These are phyloP conservation scores for Curvularia verruculosa DNA, from an alignment of 2,329 filamentous ascomycete genomes.

Conservation along the genomic window DNA sequence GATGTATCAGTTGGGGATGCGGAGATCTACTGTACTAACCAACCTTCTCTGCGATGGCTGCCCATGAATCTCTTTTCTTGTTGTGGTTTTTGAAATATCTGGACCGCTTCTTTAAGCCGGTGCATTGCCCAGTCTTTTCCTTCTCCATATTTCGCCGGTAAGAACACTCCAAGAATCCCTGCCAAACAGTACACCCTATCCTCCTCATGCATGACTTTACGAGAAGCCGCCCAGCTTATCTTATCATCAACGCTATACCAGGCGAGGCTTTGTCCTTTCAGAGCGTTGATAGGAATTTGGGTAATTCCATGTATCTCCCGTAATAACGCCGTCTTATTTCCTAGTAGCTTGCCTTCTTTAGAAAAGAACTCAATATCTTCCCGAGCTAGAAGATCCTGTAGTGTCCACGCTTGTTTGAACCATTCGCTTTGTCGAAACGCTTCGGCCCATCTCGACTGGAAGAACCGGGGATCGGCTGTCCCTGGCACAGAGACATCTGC, in stretches of 20 bases:
- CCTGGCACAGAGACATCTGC: conserved; percentile 18
- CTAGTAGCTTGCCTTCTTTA: conserved; percentile 14
- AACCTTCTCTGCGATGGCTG: background rate
- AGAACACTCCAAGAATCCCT: conserved; percentile 30
- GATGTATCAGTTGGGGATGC: background rate
- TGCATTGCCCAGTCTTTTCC: conserved; percentile 23
- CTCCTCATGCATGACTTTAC: conserved; percentile 30
- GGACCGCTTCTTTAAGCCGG: conserved; percentile 23
- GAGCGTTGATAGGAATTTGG: conserved; percentile 12
- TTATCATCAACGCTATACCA: conserved; percentile 25
- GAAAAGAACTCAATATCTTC: conserved; percentile 25
- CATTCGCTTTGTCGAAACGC: conserved; percentile 18
- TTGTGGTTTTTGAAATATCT: background rate
- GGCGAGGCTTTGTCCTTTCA: conserved; percentile 13
- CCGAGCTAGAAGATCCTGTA: conserved; percentile 24
- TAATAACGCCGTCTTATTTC: conserved; percentile 18
- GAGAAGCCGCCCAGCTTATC: conserved; percentile 32
- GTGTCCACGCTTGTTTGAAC: conserved; percentile 1
- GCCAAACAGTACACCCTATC: conserved; percentile 33
- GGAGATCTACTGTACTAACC: background rate
- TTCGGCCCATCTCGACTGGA: conserved; percentile 13
- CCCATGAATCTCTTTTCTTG: background rate
- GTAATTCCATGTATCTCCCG: conserved; percentile 19
- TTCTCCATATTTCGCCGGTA: conserved; percentile 26
- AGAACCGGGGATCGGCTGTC: conserved; percentile 12